A percentile compares a stretch with the other conserved stretches of the same genome.
Evolutionary conservation across 495 filamentous ascomycete species (phyloP).

Genomic region (Penicillium lagena): DNA sequence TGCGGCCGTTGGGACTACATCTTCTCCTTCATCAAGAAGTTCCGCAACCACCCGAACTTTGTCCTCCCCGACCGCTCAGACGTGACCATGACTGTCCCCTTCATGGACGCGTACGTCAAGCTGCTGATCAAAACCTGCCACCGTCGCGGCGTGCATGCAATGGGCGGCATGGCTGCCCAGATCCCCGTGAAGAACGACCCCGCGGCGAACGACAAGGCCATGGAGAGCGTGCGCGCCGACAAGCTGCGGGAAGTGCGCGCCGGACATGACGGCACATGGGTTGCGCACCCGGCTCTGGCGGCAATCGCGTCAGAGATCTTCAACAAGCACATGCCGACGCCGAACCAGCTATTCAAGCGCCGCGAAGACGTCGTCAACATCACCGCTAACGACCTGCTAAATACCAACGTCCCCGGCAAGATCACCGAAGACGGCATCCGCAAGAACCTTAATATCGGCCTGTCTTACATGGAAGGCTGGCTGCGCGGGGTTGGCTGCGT

Average conservation of each 20-base stretch:
- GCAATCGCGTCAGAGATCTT: conserved; percentile 87
- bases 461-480: conserved; percentile 99
- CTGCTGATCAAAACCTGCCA: conserved; percentile 98
- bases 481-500: conserved; percentile 91
- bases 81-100: conserved; percentile 97
- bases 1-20: conserved; percentile 99
- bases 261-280: conserved; percentile 96
- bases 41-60: conserved; percentile 89
- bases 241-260: conserved; percentile 95
- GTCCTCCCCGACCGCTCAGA: conserved; percentile 85
- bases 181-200: conserved; percentile 96
- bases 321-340: conserved; percentile 98
- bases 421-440: conserved; percentile 95
- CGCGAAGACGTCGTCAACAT: conserved; percentile 89
- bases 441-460: conserved; percentile 96
- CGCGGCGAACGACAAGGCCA: conserved; percentile 85
- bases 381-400: conserved; percentile 84
- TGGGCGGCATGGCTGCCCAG: conserved; percentile 99
- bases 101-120: conserved; percentile 98
- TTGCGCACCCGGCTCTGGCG: conserved; percentile 92
- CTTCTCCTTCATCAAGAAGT: conserved; percentile 99
- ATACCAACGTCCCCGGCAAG: conserved; percentile 94
- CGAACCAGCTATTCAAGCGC: conserved; percentile 90
- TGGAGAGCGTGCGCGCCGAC: conserved; percentile 88
- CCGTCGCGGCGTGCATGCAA: conserved; percentile 89